Evolutionary conservation across 208 protist species (phyloP).

Genomic region (Trypanosoma scelopori): DNA sequence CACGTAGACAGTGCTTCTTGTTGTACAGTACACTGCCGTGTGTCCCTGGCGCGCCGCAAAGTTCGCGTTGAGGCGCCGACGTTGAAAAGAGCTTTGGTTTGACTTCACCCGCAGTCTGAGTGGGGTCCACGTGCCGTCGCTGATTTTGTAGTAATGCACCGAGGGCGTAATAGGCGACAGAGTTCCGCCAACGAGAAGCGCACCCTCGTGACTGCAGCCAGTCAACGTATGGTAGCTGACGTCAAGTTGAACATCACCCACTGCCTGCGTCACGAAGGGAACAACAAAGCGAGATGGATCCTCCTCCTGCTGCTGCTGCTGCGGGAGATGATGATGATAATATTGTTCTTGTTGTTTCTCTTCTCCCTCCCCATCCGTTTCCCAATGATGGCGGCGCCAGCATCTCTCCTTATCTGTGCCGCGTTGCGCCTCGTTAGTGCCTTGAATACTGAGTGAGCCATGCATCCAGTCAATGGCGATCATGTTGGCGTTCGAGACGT

Average conservation of each 20-base stretch:
- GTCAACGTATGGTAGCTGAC: slow-evolving; percentile 62
- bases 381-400: slow-evolving; percentile 21
- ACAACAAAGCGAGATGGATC: slow-evolving; percentile 34
- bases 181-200: slow-evolving; percentile 46
- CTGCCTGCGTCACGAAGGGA: slow-evolving; percentile 39
- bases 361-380: slow-evolving; percentile 34
- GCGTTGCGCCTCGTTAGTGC: slow-evolving; percentile 35
- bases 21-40: slow-evolving; percentile 42
- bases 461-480: slow-evolving; percentile 65
- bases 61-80: not conserved
- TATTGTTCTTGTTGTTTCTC: too few relatives aligned
- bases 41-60: slow-evolving; percentile 53
- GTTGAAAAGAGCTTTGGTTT: not conserved
- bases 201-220: slow-evolving; percentile 42
- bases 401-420: slow-evolving; percentile 11
- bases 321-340: too few relatives aligned
- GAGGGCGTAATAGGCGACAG: slow-evolving; percentile 1
- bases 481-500: not conserved
- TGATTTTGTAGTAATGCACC: slow-evolving; percentile 33
- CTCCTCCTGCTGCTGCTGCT: too few relatives aligned
- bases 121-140: slow-evolving; percentile 30
- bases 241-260: slow-evolving; percentile 28
- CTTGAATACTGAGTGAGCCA: slow-evolving; percentile 37
- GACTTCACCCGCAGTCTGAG: slow-evolving; percentile 25
- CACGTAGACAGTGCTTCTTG: slow-evolving; percentile 54